Evolutionary conservation across 257 asterid species (phyloP).

Genomic region (Solanum pinnatisectum): DNA sequence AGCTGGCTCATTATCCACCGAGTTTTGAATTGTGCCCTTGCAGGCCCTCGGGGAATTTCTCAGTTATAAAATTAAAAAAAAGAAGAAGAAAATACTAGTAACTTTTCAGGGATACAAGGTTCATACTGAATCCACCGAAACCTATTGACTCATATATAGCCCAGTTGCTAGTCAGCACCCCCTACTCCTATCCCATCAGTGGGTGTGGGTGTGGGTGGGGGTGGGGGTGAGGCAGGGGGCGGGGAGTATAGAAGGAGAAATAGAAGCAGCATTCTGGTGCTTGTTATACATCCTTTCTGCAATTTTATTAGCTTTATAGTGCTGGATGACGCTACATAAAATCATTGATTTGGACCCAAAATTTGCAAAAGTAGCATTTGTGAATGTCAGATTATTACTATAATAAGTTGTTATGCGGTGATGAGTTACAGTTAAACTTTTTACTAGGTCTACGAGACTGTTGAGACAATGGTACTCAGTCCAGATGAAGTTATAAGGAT

Average conservation of each 20-base stretch:
- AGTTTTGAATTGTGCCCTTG: neutral
- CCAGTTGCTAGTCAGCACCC: neutral
- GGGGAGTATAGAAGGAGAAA: neutral
- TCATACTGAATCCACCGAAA: neutral
- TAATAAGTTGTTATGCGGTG: neutral
- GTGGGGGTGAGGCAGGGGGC: neutral
- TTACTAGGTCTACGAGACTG: constrained; percentile 77
- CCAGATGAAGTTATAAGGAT: constrained; percentile 51
- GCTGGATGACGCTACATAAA: neutral
- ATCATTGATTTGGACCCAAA: neutral
- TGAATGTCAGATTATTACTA: neutral
- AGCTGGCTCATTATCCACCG: neutral
- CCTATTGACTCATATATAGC: neutral
- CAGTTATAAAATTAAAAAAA: neutral
- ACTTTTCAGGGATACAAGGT: neutral
- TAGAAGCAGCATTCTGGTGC: neutral
- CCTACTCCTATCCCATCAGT: neutral
- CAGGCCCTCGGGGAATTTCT: neutral
- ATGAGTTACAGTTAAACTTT: neutral
- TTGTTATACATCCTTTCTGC: neutral
- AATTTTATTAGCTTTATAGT: neutral
- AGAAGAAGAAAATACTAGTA: neutral
- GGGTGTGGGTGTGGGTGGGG: neutral
- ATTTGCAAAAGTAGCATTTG: neutral
- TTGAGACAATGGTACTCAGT: constrained; percentile 68